These are phyloP conservation scores for Pugionium dolabratum DNA, from an alignment of 345 rosid genomes.

Conservation along the genomic window DNA sequence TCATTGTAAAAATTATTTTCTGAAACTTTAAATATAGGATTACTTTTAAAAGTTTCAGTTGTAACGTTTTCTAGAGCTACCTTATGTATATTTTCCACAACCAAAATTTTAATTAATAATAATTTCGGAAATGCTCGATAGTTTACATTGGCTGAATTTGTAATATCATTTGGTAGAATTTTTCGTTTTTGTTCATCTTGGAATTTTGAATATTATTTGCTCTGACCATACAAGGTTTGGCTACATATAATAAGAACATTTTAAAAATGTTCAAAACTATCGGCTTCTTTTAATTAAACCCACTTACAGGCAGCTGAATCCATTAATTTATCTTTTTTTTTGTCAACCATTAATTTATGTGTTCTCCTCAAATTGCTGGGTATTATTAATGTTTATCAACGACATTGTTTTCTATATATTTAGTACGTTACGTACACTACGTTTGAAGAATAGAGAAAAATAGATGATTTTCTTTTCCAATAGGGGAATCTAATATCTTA, in stretches of 20 bases:
- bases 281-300: constrained; percentile 23
- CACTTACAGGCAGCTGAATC: constrained; percentile 27
- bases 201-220: constrained; percentile 20
- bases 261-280: too few species aligned
- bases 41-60: too few species aligned
- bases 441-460: neutral
- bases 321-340: too few species aligned
- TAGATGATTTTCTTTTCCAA: neutral
- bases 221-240: constrained; percentile 30
- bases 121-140: neutral
- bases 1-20: too few species aligned
- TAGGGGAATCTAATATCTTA: neutral
- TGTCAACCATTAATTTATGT: constrained; percentile 19
- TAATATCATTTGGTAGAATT: constrained; percentile 6
- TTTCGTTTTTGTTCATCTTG: constrained; percentile 13
- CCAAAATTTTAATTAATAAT: too few species aligned
- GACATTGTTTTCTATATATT: constrained; percentile 14
- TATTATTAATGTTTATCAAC: constrained; percentile 21
- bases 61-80: too few species aligned
- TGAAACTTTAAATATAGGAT: too few species aligned
- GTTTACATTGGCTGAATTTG: neutral
- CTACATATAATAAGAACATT: too few species aligned
- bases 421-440: neutral
- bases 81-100: too few species aligned
- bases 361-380: neutral